A percentile compares a stretch with the other conserved stretches of the same genome.
phyloP scores from a whole-genome alignment of 148 eudicot species.

The Cornus florida region DNA sequence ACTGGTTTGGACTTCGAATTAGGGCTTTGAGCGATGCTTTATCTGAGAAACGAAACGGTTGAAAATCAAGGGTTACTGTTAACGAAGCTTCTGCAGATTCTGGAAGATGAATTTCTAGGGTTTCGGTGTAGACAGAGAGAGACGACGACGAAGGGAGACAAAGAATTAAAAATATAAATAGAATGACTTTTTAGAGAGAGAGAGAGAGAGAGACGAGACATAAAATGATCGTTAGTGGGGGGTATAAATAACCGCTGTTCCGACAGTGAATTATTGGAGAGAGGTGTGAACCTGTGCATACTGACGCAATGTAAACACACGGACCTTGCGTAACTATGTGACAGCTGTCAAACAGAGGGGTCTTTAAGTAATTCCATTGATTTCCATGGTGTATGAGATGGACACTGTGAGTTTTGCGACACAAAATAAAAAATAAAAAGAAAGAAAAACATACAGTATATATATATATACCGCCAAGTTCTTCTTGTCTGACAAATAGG shows the following conservation, averaged over 20 bases:
- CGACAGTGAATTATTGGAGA: background rate
- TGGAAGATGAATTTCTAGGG: conserved; percentile 2
- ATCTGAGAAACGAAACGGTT: background rate
- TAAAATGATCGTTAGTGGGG: background rate
- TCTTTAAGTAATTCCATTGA: too few relatives aligned
- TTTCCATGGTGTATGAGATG: too few relatives aligned
- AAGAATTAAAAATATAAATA: too few relatives aligned
- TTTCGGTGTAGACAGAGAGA: background rate
- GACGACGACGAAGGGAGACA: background rate
- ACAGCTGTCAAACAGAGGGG: background rate
- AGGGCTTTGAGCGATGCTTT: background rate
- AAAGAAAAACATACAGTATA: too few relatives aligned
- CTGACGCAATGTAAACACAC: too few relatives aligned
- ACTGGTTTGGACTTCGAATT: background rate
- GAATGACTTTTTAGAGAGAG: background rate
- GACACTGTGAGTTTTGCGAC: too few relatives aligned
- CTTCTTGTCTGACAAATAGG: too few relatives aligned
- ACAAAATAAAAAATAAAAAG: too few relatives aligned
- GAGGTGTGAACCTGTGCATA: background rate
- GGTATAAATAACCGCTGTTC: background rate
- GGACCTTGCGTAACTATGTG: background rate
- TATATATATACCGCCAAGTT: too few relatives aligned
- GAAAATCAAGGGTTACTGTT: conserved; percentile 9
- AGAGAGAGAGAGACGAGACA: background rate
- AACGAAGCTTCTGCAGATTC: background rate